These are phyloP conservation scores for Penicillium sp. DNA, from an alignment of 2,329 filamentous ascomycete genomes.

Conservation along the genomic window DNA sequence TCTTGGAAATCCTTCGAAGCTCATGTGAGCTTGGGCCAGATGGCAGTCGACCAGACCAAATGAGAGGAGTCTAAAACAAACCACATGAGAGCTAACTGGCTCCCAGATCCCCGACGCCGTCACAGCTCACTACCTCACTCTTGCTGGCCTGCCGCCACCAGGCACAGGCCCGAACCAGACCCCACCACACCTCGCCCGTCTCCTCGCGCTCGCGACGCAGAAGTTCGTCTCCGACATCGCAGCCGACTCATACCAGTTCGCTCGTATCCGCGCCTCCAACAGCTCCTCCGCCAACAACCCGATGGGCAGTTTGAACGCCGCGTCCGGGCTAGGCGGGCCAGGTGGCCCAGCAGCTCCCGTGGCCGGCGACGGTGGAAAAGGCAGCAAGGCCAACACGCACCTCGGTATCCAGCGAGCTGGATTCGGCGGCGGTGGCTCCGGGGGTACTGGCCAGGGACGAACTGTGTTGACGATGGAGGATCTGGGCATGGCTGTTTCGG, in stretches of 20 bases:
- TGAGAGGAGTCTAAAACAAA: background rate
- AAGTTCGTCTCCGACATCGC: conserved; percentile 98
- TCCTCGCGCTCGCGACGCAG: conserved; percentile 94
- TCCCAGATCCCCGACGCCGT: conserved; percentile 92
- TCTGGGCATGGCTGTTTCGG: conserved; percentile 91
- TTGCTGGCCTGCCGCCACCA: conserved; percentile 87
- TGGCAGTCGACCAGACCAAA: background rate
- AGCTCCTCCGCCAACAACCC: conserved; percentile 81
- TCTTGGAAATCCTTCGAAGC: background rate
- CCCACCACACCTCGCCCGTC: conserved; percentile 77
- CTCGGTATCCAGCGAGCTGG: conserved; percentile 71
- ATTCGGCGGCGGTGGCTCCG: conserved; percentile 81
- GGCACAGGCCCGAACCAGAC: conserved; percentile 70
- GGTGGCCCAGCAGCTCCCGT: conserved; percentile 49
- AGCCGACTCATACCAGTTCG: conserved; percentile 96
- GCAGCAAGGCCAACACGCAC: conserved; percentile 49
- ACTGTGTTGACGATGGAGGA: conserved; percentile 99
- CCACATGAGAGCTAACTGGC: conserved; percentile 10
- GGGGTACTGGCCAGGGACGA: conserved; percentile 73
- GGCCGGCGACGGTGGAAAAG: conserved; percentile 41
- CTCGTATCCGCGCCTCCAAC: conserved; percentile 87
- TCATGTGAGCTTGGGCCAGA: background rate
- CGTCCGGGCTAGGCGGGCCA: conserved; percentile 51
- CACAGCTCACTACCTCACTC: conserved; percentile 95
- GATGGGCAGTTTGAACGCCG: conserved; percentile 76